Evolutionary conservation across 2,329 filamentous ascomycete genomes (phyloP), one percentile per base, ranked within the genome.

Genomic region (Hymenoscyphus salicellus): DNA sequence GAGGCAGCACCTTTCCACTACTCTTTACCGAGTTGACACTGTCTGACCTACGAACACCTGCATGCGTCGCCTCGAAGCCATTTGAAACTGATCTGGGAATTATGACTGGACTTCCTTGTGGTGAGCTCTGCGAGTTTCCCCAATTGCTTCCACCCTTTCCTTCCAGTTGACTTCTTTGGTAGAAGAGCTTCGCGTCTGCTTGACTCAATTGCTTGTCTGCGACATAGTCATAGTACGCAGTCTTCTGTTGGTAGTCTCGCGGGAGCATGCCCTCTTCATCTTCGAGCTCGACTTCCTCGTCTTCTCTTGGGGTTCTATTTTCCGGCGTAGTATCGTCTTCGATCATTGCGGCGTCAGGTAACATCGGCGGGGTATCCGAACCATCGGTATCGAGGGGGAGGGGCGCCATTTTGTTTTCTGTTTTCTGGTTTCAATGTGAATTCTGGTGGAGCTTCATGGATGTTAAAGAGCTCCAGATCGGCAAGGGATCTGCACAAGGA

Each of bases 191-290:
- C 65, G 94, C 92, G 76, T 99, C 95, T 30, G 91, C 89, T 77
- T 97, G 93, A 74, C 90, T 96, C 87, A 97, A 90, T 74, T 94
- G 91, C 73, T 95, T 96, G 78, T 99, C 95, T 61, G 92, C 91
- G 61, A 94, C 89, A 73, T 94, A 92, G 77, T 97, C 93, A 79
- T 96, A 97, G 75, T 93, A 96, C 23, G 93, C 91, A 8, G 93
- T 97, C 75, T 89, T 89, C 66, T 83, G 83, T 38, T 85, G 86
- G 61, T 86, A 75, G 73, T 89, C 86, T 66, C 86, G 81, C 26
- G 81, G 80, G 10, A 89, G 79, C 81, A 89, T 85, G 62, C 85
- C 86, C 43, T 73, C 71, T 28, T 70, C 60, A 52, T 52, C 46
- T 17, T 56, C 63, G n/a, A 68, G 66, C 23, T 69, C 66, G 28